phyloP scores from a whole-genome alignment of 371 early-diverging fungal genomes.

The Lichtheimia ornata region DNA sequence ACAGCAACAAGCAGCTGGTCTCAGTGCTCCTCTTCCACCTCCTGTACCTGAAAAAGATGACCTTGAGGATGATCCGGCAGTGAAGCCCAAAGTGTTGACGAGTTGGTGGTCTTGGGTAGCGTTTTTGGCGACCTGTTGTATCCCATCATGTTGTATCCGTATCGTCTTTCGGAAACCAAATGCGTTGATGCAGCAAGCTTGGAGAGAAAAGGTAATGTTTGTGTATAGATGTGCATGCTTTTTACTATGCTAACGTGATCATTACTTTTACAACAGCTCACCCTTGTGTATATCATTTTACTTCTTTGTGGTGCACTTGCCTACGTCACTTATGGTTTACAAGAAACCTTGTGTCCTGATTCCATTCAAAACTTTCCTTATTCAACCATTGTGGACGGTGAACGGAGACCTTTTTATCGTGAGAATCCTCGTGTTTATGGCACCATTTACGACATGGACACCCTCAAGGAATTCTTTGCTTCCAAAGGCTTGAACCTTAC shows the following conservation, averaged over 20 bases:
- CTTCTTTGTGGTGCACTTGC: constrained; percentile 66
- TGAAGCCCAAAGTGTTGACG: constrained; percentile 50
- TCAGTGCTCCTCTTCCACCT: constrained; percentile 12
- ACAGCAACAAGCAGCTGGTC: constrained; percentile 30
- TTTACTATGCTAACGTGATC: constrained; percentile 2
- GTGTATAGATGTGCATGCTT: not conserved
- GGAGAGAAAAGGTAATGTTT: constrained; percentile 66
- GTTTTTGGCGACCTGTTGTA: constrained; percentile 56
- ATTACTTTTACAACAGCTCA: constrained; percentile 41
- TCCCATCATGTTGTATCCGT: constrained; percentile 54
- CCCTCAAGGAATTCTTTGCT: constrained; percentile 37
- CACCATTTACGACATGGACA: constrained; percentile 39
- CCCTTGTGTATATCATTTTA: constrained; percentile 68
- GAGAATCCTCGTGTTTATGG: constrained; percentile 53
- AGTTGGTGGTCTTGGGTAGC: constrained; percentile 58
- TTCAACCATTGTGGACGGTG: constrained; percentile 23
- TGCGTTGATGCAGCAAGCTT: constrained; percentile 61
- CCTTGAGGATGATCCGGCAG: constrained; percentile 25
- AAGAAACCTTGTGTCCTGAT: constrained; percentile 51
- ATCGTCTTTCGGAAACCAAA: constrained; percentile 46
- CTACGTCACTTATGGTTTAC: constrained; percentile 72
- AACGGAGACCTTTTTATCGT: constrained; percentile 35
- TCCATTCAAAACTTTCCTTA: constrained; percentile 28
- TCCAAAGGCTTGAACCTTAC: constrained; percentile 43
- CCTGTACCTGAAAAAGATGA: constrained; percentile 13